Conservation (phyloP, 345 rosid genomes). For the Mercurialis annua region DNA sequence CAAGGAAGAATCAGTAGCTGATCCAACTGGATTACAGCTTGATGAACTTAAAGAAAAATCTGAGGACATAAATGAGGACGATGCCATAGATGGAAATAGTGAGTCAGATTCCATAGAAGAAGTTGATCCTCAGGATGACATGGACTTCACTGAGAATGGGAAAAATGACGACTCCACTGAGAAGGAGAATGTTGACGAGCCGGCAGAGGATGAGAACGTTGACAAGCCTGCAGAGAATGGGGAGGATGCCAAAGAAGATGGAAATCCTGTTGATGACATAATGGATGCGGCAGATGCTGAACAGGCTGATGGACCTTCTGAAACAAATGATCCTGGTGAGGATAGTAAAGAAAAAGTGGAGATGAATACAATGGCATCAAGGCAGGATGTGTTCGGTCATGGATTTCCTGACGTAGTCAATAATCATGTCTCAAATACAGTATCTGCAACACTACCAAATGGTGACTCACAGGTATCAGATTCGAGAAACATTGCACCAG, state of each 20-base stretch:
- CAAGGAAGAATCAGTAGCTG: conserved; percentile 64
- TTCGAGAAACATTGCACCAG: conserved; percentile 44
- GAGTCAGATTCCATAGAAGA: conserved; percentile 39
- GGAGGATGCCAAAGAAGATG: conserved; percentile 32
- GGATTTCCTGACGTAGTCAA: conserved; percentile 34
- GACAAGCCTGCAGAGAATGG: conserved; percentile 35
- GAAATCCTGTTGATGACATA: conserved; percentile 41
- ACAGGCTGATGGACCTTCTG: conserved; percentile 37
- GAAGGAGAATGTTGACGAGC: conserved; percentile 30
- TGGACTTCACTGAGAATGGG: conserved; percentile 40
- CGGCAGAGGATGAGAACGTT: conserved; percentile 27
- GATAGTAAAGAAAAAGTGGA: conserved; percentile 44
- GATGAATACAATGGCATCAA: conserved; percentile 33
- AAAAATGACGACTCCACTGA: conserved; percentile 37
- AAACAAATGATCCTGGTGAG: conserved; percentile 33
- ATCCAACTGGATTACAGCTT: conserved; percentile 55
- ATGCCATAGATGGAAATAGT: conserved; percentile 22
- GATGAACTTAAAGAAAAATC: conserved; percentile 44
- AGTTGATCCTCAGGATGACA: conserved; percentile 46
- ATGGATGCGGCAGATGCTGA: conserved; percentile 43
- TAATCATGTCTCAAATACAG: conserved; percentile 43
- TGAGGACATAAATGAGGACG: conserved; percentile 50
- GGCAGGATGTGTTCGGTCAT: conserved; percentile 35
- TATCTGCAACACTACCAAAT: conserved; percentile 53
- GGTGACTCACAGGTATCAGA: conserved; percentile 39